Evolutionary conservation across 192 early-diverging fungal genomes (phyloP).

Genomic region (Gonapodya sp.): DNA sequence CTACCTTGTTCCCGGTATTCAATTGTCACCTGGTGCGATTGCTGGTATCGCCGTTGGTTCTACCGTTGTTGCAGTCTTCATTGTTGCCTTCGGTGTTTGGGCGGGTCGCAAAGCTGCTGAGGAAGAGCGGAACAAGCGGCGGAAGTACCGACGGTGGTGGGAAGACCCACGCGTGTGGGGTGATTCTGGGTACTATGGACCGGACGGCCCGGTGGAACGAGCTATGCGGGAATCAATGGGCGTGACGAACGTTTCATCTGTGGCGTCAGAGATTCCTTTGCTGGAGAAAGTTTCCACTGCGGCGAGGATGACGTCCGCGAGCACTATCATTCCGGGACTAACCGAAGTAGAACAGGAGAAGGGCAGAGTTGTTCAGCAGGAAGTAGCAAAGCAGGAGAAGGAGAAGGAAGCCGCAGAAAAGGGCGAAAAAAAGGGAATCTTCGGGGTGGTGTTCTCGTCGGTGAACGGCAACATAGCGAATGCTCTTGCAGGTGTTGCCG

Average conservation of each 20-base stretch:
- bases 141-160: background rate
- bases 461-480: background rate
- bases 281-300: background rate
- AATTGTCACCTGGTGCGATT: background rate
- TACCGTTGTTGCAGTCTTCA: background rate
- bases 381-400: background rate
- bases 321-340: background rate
- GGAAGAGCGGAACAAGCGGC: background rate
- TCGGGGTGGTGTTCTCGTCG: background rate
- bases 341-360: background rate
- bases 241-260: background rate
- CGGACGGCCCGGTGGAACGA: background rate
- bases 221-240: background rate
- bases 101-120: background rate
- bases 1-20: background rate
- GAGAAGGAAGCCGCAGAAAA: background rate
- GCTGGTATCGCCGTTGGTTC: background rate
- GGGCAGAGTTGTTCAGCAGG: background rate
- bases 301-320: background rate
- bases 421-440: background rate
- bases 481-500: background rate
- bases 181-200: background rate
- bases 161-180: background rate
- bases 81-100: background rate
- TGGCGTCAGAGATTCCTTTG: background rate